Conservation (phyloP, 2,329 filamentous ascomycete species). For the Xylaria sp. region DNA sequence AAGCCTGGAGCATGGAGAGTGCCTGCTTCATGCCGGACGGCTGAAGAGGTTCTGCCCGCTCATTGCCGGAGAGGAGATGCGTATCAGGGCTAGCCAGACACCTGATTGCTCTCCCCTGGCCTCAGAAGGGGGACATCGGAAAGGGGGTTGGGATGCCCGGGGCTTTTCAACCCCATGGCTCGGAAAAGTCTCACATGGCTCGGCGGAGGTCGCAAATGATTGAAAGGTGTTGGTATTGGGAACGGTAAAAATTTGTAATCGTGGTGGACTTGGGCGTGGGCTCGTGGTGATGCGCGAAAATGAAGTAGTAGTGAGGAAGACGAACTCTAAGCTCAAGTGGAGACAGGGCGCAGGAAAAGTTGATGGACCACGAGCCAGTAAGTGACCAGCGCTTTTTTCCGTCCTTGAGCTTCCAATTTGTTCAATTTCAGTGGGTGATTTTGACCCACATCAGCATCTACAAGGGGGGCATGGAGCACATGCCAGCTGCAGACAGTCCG, state of each 20-base stretch:
- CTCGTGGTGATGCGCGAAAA: conserved; percentile 39
- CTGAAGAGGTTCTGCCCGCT: conserved; percentile 75
- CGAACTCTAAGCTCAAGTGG: conserved; percentile 23
- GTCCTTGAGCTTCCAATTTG: conserved; percentile 22
- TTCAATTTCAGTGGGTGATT: conserved; percentile 33
- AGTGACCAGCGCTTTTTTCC: conserved; percentile 29
- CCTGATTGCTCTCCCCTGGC: conserved; percentile 72
- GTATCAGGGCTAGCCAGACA: conserved; percentile 60
- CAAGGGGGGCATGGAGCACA: conserved; percentile 2
- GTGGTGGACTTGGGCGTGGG: conserved; percentile 41
- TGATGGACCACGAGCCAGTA: conserved; percentile 13
- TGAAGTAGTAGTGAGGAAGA: conserved; percentile 31
- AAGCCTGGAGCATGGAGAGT: conserved; percentile 75
- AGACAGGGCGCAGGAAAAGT: conserved; percentile 26
- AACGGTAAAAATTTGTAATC: conserved; percentile 31
- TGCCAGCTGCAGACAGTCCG: conserved; percentile 27
- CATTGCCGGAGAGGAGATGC: conserved; percentile 71
- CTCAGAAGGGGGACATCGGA: conserved; percentile 54
- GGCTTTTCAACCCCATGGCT: conserved; percentile 50
- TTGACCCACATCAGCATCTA: conserved; percentile 1
- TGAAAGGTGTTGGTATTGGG: conserved; percentile 4
- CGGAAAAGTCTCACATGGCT: conserved; percentile 58
- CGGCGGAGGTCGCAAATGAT: conserved; percentile 43
- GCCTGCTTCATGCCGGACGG: conserved; percentile 61
- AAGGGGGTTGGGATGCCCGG: conserved; percentile 45